Conservation (phyloP, 164 flowering plant genomes). For the Chloranthus sessilifolius region DNA sequence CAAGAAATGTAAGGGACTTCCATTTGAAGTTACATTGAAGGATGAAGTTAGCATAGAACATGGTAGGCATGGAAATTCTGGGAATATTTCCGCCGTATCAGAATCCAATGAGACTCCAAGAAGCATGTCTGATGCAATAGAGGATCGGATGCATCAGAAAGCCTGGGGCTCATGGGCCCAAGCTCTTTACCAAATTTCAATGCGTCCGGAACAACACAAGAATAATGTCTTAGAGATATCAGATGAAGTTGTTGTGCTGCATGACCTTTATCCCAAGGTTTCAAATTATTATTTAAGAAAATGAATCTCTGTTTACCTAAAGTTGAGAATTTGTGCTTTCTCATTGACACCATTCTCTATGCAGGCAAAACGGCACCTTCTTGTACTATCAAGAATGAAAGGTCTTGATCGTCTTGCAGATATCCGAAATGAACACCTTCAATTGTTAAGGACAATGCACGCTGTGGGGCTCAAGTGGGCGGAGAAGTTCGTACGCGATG, state of each 20-base stretch:
- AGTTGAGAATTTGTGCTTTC: background rate
- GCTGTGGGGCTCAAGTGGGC: conserved; percentile 67
- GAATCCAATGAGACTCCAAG: conserved; percentile 2
- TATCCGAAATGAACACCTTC: conserved; percentile 56
- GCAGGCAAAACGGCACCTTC: conserved; percentile 72
- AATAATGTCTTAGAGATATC: conserved; percentile 49
- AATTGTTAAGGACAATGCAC: conserved; percentile 61
- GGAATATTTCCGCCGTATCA: background rate
- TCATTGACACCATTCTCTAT: conserved; percentile 3
- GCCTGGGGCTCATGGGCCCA: conserved; percentile 84
- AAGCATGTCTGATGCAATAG: conserved; percentile 8
- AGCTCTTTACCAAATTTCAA: conserved; percentile 63
- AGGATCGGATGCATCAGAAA: conserved; percentile 20
- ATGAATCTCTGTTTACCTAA: background rate
- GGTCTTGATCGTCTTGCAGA: conserved; percentile 72
- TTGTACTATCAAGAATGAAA: conserved; percentile 61
- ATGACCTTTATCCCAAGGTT: conserved; percentile 87
- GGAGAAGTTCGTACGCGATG: conserved; percentile 49
- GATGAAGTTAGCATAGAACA: conserved; percentile 13
- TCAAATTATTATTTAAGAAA: background rate
- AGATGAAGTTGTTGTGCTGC: conserved; percentile 63
- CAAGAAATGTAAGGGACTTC: conserved; percentile 56
- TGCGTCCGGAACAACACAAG: conserved; percentile 66
- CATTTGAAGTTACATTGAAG: conserved; percentile 17
- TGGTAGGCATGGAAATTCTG: background rate